phyloP scores from a whole-genome alignment of 164 flowering plant species.

The Echeveria elegans region DNA sequence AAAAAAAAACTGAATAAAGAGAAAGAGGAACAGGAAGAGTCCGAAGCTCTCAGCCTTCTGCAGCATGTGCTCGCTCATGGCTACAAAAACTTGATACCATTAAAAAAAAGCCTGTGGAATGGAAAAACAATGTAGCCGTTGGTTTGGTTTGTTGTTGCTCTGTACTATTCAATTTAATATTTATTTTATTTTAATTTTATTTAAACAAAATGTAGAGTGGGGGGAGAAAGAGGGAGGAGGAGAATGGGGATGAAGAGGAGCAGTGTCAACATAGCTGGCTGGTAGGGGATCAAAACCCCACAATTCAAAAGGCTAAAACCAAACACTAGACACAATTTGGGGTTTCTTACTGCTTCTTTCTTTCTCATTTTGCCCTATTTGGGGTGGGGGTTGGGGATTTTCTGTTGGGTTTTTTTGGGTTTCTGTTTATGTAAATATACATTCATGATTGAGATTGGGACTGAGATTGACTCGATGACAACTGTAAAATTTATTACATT shows the following conservation, averaged over 20 bases:
- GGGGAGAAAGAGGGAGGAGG: too few relatives aligned
- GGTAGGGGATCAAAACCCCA: constrained; percentile 29
- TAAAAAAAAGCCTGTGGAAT: background rate
- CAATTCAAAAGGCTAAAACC: constrained; percentile 8
- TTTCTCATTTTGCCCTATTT: background rate
- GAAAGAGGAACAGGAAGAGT: constrained; percentile 7
- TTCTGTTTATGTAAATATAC: background rate
- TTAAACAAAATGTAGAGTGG: constrained; percentile 2
- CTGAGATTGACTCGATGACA: constrained; percentile 4
- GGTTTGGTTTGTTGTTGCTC: background rate
- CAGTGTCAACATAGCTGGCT: constrained; percentile 45
- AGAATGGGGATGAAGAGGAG: background rate
- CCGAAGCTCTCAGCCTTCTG: background rate
- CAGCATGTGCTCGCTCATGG: constrained; percentile 7
- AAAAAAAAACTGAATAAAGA: too few relatives aligned
- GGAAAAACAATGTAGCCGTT: background rate
- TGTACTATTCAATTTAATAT: background rate
- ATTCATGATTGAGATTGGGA: constrained; percentile 2
- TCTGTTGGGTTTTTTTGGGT: background rate
- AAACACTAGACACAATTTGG: too few relatives aligned
- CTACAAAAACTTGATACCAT: background rate
- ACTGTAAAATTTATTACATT: background rate
- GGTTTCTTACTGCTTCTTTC: background rate
- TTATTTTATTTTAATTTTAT: background rate
- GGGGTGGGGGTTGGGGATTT: background rate